Percentiles rank a stretch among this genome's conserved stretches.
These are phyloP conservation scores for Penicillium polonicum DNA, from an alignment of 2,329 filamentous ascomycete species.

Conservation along the genomic window DNA sequence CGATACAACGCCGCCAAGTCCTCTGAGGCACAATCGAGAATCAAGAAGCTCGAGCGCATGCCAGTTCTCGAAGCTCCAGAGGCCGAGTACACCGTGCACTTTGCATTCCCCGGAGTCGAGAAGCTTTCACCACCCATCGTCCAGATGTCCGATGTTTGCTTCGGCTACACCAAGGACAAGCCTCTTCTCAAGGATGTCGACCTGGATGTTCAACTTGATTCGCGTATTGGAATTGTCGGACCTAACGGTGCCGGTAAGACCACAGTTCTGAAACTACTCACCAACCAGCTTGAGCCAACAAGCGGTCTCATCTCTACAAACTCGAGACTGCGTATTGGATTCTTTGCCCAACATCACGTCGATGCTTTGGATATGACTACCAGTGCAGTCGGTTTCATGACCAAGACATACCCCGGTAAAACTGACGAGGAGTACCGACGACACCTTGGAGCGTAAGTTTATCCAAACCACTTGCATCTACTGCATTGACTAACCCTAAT, in stretches of 20 bases:
- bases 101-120: constrained; percentile 96
- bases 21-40: constrained; percentile 94
- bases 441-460: constrained; percentile 81
- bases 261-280: constrained; percentile 95
- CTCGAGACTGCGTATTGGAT: constrained; percentile 84
- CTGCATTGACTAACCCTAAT: constrained; percentile 1
- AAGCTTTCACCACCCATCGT: constrained; percentile 97
- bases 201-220: constrained; percentile 95
- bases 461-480: not conserved
- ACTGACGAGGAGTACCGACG: constrained; percentile 96
- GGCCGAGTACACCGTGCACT: constrained; percentile 91
- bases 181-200: constrained; percentile 82
- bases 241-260: constrained; percentile 99
- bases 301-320: constrained; percentile 84
- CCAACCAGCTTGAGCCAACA: constrained; percentile 74
- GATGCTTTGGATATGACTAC: constrained; percentile 88
- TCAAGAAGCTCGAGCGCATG: constrained; percentile 99
- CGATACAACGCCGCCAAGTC: constrained; percentile 98
- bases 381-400: constrained; percentile 94
- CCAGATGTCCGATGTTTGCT: constrained; percentile 89
- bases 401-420: constrained; percentile 82
- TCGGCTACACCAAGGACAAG: constrained; percentile 81
- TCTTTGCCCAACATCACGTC: constrained; percentile 98
- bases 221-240: constrained; percentile 97
- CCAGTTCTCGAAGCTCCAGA: constrained; percentile 87